Conservation (phyloP, 345 rosid species). For the Sisymbrium altissimum region DNA sequence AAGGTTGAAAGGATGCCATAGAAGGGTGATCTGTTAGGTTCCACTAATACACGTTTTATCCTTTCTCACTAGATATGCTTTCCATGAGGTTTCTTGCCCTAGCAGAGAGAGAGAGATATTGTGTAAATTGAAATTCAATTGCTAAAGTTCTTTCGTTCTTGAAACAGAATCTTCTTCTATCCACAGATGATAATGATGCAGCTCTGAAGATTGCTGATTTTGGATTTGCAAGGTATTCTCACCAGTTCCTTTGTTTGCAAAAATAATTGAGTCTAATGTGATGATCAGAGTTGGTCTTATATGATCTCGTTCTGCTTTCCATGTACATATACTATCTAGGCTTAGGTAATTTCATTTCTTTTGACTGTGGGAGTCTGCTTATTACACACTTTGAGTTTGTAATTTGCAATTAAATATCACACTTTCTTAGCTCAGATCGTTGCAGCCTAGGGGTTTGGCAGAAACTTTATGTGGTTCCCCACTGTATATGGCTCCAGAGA, state of each 20-base stretch:
- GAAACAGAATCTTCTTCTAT: conserved; percentile 91
- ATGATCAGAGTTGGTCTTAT: conserved; percentile 11
- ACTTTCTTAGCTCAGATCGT: conserved; percentile 55
- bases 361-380: background rate
- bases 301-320: conserved; percentile 5
- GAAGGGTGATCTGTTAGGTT: conserved; percentile 2
- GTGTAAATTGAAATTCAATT: conserved; percentile 13
- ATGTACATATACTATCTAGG: background rate
- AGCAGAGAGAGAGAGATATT: background rate
- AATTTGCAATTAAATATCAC: conserved; percentile 17
- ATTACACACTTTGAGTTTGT: conserved; percentile 10
- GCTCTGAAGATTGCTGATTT: conserved; percentile 95
- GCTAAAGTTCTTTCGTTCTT: conserved; percentile 40
- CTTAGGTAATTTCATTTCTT: conserved; percentile 9
- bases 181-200: conserved; percentile 55
- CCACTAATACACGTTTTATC: background rate
- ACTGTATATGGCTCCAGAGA: conserved; percentile 99
- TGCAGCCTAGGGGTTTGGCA: conserved; percentile 93
- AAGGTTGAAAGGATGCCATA: background rate
- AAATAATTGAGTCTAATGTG: conserved; percentile 13
- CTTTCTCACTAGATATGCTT: background rate
- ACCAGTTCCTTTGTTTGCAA: conserved; percentile 1
- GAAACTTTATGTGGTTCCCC: conserved; percentile 99
- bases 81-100: background rate
- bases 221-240: conserved; percentile 93